Conservation (phyloP, 2,329 filamentous ascomycete species). For the Aspergillus unguis region DNA sequence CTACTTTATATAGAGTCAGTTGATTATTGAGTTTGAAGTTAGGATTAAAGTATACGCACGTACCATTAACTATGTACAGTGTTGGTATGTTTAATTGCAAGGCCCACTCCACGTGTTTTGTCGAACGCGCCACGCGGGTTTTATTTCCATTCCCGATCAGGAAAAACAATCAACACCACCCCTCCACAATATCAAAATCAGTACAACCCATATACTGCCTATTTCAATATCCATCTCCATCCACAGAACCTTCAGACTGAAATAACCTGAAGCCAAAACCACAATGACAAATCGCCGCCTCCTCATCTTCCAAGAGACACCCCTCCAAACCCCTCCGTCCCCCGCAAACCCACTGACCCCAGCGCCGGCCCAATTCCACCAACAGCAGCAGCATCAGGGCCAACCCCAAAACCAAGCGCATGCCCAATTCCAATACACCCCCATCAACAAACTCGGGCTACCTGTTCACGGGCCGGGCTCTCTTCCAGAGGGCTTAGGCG, state of each 20-base stretch:
- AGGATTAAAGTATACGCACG: too few relatives aligned
- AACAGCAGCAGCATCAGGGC: background rate
- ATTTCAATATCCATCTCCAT: too few relatives aligned
- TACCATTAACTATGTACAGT: background rate
- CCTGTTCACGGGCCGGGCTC: conserved; percentile 35
- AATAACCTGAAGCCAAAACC: background rate
- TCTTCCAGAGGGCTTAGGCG: conserved; percentile 24
- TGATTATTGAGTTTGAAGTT: too few relatives aligned
- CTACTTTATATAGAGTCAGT: too few relatives aligned
- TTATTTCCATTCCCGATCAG: conserved; percentile 1
- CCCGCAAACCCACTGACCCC: conserved; percentile 20
- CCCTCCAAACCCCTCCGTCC: conserved; percentile 30
- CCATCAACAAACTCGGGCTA: conserved; percentile 37
- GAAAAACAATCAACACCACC: background rate
- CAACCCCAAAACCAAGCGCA: background rate
- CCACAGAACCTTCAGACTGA: background rate
- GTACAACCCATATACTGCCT: background rate
- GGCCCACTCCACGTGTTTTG: conserved; percentile 3
- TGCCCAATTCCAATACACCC: conserved; percentile 21
- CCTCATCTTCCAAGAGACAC: conserved; percentile 38
- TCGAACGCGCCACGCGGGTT: conserved; percentile 2
- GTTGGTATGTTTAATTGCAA: too few relatives aligned
- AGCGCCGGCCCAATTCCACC: background rate
- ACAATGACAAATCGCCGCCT: conserved; percentile 25
- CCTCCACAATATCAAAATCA: background rate